Evolutionary conservation across 2,329 filamentous ascomycete genomes (phyloP).

Genomic region (Phyllosticta paracitricarpa): DNA sequence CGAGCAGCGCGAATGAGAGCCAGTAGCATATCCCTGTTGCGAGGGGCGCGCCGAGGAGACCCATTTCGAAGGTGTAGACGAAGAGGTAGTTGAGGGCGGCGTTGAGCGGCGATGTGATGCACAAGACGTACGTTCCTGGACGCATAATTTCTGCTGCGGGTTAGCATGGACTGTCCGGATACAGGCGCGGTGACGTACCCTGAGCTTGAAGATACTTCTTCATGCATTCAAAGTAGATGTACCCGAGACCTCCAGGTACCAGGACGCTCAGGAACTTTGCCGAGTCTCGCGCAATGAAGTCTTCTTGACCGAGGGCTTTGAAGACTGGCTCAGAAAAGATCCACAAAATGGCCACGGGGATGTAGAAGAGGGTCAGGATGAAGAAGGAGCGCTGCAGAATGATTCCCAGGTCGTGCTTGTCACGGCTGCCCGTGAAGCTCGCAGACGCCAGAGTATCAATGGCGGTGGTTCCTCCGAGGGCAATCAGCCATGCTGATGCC

Average conservation of each 20-base stretch:
- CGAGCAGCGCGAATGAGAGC: constrained; percentile 67
- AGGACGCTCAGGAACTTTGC: constrained; percentile 62
- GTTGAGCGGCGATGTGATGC: constrained; percentile 52
- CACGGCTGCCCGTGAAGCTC: constrained; percentile 69
- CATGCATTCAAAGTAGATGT: constrained; percentile 78
- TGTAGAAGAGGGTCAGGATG: constrained; percentile 62
- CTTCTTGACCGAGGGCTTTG: constrained; percentile 63
- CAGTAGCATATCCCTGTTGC: constrained; percentile 82
- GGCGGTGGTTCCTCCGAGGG: constrained; percentile 74
- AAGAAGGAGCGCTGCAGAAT: constrained; percentile 68
- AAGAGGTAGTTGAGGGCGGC: constrained; percentile 55
- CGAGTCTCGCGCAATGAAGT: constrained; percentile 64
- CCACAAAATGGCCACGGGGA: constrained; percentile 65
- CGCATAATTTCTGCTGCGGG: constrained; percentile 47
- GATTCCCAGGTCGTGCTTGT: constrained; percentile 69
- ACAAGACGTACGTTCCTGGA: constrained; percentile 52
- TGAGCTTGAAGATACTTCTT: constrained; percentile 51
- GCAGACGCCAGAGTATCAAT: constrained; percentile 77
- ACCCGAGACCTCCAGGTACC: constrained; percentile 73
- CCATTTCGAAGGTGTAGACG: constrained; percentile 60
- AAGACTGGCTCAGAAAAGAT: constrained; percentile 65
- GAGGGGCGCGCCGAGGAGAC: constrained; percentile 68
- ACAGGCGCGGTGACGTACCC: constrained; percentile 26
- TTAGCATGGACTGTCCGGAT: background rate
- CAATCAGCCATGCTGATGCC: constrained; percentile 80